A percentile compares a stretch with the other conserved stretches of the same genome.
Evolutionary conservation across 371 early-diverging fungal genomes (phyloP).

Genomic region (Globomyces sp.): DNA sequence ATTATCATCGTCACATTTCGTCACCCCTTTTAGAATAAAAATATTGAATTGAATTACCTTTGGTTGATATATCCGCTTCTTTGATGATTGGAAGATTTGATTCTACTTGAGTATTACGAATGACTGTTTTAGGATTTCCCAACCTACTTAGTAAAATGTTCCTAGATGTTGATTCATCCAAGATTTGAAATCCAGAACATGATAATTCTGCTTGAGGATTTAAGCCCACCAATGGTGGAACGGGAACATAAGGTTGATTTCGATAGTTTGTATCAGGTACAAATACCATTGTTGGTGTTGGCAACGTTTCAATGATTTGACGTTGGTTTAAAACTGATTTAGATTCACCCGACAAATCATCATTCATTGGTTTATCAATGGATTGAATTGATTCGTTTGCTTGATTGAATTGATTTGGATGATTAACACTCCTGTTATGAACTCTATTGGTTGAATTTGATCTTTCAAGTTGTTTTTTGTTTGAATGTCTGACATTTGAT

Average conservation of each 20-base stretch:
- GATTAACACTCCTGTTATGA: not conserved
- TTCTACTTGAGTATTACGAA: not conserved
- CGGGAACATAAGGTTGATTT: no score
- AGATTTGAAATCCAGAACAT: not conserved
- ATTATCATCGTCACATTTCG: not conserved
- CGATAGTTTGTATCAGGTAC: not conserved
- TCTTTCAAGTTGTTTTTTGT: not conserved
- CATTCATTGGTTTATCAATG: not conserved
- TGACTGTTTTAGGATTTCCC: not conserved
- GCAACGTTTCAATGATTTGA: not conserved
- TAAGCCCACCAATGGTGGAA: not conserved
- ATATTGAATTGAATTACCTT: not conserved
- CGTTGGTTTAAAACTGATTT: not conserved
- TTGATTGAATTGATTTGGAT: not conserved
- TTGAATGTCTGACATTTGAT: not conserved
- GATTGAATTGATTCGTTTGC: not conserved
- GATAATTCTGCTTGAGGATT: slow-evolving; percentile 1
- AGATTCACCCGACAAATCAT: not conserved
- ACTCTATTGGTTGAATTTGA: not conserved
- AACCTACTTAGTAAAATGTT: not conserved
- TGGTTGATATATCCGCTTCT: not conserved
- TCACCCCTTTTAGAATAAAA: not conserved
- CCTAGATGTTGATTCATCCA: not conserved
- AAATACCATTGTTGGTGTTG: not conserved
- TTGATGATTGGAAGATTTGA: not conserved